Conservation (phyloP, 192 early-diverging fungal genomes). For the Gonapodya prolifera region DNA sequence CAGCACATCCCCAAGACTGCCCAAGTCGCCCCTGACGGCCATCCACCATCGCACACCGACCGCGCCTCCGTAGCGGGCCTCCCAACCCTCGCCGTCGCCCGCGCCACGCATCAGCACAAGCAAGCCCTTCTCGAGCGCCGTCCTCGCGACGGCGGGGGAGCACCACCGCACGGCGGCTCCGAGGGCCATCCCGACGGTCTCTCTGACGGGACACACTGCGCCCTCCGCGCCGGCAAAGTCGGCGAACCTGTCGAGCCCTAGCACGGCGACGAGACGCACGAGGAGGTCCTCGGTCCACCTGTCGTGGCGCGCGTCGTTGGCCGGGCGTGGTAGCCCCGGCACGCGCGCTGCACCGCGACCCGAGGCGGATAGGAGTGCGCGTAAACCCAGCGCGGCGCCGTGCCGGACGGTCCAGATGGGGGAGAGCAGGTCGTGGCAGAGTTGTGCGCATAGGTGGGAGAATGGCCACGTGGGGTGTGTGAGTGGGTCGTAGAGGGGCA, state of each 20-base stretch:
- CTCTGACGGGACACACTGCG: background rate
- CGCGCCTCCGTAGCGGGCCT: slow-evolving; percentile 81
- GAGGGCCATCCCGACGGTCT: slow-evolving; percentile 40
- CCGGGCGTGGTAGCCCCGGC: background rate
- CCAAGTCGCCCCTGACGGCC: slow-evolving; percentile 78
- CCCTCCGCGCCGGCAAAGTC: slow-evolving; percentile 88
- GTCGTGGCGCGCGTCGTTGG: slow-evolving; percentile 58
- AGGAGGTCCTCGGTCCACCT: slow-evolving; percentile 76
- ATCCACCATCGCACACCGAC: slow-evolving; percentile 90
- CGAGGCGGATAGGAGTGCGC: slow-evolving; percentile 20
- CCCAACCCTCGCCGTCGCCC: slow-evolving; percentile 46
- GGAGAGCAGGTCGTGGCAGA: slow-evolving; percentile 58
- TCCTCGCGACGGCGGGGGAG: slow-evolving; percentile 33
- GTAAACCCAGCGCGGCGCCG: slow-evolving; percentile 88
- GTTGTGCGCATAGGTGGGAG: slow-evolving; percentile 36
- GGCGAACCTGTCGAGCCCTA: slow-evolving; percentile 88
- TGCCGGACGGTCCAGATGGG: slow-evolving; percentile 87
- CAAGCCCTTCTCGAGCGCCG: slow-evolving; percentile 38
- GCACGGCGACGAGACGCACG: slow-evolving; percentile 83
- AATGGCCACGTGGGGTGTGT: background rate
- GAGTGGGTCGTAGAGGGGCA: background rate
- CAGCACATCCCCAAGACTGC: slow-evolving; percentile 52
- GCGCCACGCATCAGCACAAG: slow-evolving; percentile 34
- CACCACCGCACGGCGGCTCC: slow-evolving; percentile 52
- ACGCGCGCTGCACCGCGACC: background rate